Base-by-base conservation (phyloP, 176 grass and related monocot species). In the Tillandsia leiboldiana region DNA sequence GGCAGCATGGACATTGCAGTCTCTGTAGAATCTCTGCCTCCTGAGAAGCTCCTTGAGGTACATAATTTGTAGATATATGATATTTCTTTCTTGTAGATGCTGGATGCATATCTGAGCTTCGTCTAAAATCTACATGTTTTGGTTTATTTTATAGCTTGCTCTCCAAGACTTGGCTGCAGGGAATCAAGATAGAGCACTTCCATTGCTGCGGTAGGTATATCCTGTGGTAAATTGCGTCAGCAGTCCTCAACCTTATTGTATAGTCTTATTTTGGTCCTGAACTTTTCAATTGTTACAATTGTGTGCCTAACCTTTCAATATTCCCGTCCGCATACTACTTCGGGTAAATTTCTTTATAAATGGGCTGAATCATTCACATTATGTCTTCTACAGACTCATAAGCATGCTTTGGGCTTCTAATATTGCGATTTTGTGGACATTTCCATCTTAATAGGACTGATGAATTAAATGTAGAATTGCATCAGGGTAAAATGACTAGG, bases 11-110 rank as follows among this genome's bases (percentile, higher is more conserved):
- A 65, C 51, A 54, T 51, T 76, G 61, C 62, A 68, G 24, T 72
- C 57, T 20, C 57, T 80, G 49, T 72, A 9, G 77, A 85, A 57
- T 66, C 49, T 77, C 67, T 77, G 47, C 62, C 77, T 18, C 51
- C 56, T 50, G 67, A 73, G 48, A 69, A 73, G 33, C 49, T 80
- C 14, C 72, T 85, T 67, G 72, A 80, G 51, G 78, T 85, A 66
- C 66, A 68, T 64, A 64, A 15, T n/a, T 58, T 20, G 12, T 17
- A 26, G 10, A 58, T 15, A 11, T 3, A 1, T 27, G 12, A 42
- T 2, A 50, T 67, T 6, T 12, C 63, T 66, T 33, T 1, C 68
- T 11, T 26, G n/a, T 67, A 5, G 12, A 27, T 18, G 51, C 15
- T 67, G 8, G 12, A 27, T 18, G 27, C 15, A 50, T 49, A 11